Evolutionary conservation across 73 alveolate species (phyloP), one percentile per base, ranked within the genome.

Genomic region (Durusdinium trenchii): DNA sequence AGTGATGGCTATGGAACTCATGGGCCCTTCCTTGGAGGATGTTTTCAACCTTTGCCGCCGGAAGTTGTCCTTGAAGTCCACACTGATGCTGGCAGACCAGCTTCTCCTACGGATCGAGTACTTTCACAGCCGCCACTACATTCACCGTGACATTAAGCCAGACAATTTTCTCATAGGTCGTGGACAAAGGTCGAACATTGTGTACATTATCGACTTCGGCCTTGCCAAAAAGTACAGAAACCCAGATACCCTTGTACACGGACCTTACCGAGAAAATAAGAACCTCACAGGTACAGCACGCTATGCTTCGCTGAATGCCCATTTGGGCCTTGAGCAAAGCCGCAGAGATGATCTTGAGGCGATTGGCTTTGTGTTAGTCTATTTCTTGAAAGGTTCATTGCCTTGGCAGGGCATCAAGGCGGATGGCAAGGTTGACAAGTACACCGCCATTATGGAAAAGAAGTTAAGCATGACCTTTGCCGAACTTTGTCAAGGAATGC

Each of bases 1-100:
- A 30, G 96, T 99, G 47, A 99, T 99, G 99, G 99, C 99, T 26
- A 99, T 99, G 99, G 99, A 99, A 75, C 90, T 99, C 42, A 99
- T 99, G 94, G 99, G 99, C 5, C 99, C 99, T 32, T 99, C 99
- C 57, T 96, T 99, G 91, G 99, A 99, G 86, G 99, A 99, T 82
- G 99, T 99, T 75, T 99, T 99, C 99, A 99, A 98, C 94, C 99
- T 99, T 47, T 99, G 99, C 99, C 99, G 99, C 86, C 99, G 99
- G 86, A 99, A 99, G 99, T 95, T 99, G 62, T 67, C 99, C 30
- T 99, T 99, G 57, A 99, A 99, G 99, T 99, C 99, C 47, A 99
- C 99, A 26, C 95, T 99, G 45, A 95, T 99, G 99, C 92, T 99
- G 26, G 99, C 99, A 3, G 99, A 99, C 67, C 99, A 73, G 91